These are phyloP conservation scores for Candida suzukii DNA, from an alignment of 805 yeast genomes.

Conservation along the genomic window DNA sequence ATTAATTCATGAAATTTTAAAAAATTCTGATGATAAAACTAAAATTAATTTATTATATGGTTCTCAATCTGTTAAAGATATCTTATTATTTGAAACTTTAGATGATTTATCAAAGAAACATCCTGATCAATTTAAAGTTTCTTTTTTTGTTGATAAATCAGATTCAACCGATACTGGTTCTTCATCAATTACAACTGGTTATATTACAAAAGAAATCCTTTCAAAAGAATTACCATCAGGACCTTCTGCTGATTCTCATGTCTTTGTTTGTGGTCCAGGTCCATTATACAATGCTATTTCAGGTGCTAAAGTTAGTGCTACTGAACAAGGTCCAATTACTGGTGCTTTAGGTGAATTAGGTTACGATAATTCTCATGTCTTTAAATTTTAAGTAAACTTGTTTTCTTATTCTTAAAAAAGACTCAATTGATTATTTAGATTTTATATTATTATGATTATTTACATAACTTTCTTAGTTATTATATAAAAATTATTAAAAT, in stretches of 20 bases:
- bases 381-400: constrained; percentile 67
- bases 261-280: constrained; percentile 96
- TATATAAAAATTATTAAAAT: no score
- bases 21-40: constrained; percentile 83
- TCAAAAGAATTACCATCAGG: constrained; percentile 55
- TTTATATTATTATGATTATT: neutral
- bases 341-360: constrained; percentile 89
- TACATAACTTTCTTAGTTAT: no score
- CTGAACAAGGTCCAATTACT: constrained; percentile 90
- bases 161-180: constrained; percentile 20
- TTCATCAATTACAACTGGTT: constrained; percentile 62
- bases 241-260: constrained; percentile 57
- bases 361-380: constrained; percentile 78
- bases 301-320: constrained; percentile 76
- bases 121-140: constrained; percentile 73
- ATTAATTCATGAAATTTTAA: constrained; percentile 66
- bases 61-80: constrained; percentile 68
- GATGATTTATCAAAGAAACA: constrained; percentile 58
- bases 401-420: no score
- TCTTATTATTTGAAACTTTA: constrained; percentile 70
- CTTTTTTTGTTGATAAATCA: constrained; percentile 73
- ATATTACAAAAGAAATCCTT: constrained; percentile 70
- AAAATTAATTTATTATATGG: constrained; percentile 81
- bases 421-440: neutral
- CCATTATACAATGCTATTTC: constrained; percentile 81